A percentile compares a stretch with the other conserved stretches of the same genome.
These are phyloP conservation scores for Pseudocercospora macadamiae DNA, from an alignment of 2,329 filamentous ascomycete genomes.

Conservation along the genomic window DNA sequence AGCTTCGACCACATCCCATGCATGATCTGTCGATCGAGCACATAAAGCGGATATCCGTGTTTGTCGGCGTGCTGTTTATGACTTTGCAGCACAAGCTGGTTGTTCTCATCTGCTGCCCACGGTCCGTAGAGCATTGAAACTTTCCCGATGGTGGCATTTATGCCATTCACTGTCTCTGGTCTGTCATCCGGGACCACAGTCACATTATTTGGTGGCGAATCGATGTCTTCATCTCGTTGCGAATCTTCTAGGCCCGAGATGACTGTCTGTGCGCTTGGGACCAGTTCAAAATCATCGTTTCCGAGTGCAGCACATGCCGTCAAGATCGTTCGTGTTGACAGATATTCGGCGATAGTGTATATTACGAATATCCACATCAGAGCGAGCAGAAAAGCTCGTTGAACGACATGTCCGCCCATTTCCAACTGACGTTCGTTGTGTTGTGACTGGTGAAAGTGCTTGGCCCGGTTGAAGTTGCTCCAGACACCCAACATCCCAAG, in stretches of 20 bases:
- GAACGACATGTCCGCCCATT: slow-evolving; percentile 6
- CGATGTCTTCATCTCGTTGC: too few species aligned
- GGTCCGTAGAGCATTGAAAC: slow-evolving; percentile 21
- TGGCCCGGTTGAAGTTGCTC: too few species aligned
- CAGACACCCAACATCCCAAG: too few species aligned
- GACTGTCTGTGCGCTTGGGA: not conserved
- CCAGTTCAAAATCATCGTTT: not conserved
- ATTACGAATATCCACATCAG: not conserved
- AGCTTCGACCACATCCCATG: slow-evolving; percentile 23
- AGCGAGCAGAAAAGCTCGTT: slow-evolving; percentile 4
- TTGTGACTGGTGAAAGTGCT: too few species aligned
- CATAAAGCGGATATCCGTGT: slow-evolving; percentile 14
- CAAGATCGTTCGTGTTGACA: not conserved
- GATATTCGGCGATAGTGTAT: slow-evolving; percentile 5
- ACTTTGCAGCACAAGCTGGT: slow-evolving; percentile 11
- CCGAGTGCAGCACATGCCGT: not conserved
- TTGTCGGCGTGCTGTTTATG: slow-evolving; percentile 14
- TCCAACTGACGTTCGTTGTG: too few species aligned
- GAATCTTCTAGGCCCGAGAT: too few species aligned
- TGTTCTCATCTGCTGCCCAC: slow-evolving; percentile 5
- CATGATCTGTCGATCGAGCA: slow-evolving; percentile 15
- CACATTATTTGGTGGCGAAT: too few species aligned
- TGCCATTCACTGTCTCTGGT: not conserved
- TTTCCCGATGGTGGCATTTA: slow-evolving; percentile 6
- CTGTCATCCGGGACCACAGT: not conserved